Conservation (phyloP, 1,284 basidiomycete species). For the Malassezia japonica region DNA sequence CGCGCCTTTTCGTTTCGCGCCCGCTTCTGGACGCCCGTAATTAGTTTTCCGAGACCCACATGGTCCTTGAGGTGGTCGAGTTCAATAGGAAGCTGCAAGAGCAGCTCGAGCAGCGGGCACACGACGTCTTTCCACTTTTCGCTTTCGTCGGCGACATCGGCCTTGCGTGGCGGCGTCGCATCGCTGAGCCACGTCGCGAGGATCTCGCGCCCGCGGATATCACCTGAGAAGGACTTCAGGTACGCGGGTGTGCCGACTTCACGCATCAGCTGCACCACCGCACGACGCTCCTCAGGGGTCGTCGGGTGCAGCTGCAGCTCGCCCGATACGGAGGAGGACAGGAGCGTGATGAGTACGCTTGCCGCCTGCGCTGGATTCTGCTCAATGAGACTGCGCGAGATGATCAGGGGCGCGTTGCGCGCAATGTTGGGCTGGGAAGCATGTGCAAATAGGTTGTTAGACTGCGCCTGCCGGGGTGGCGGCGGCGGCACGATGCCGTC, state of each 20-base stretch:
- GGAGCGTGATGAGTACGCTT: constrained; percentile 10
- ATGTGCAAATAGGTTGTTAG: neutral
- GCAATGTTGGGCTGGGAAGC: neutral
- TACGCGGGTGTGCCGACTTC: constrained; percentile 4
- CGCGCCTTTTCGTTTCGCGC: constrained; percentile 18
- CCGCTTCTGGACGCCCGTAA: constrained; percentile 24
- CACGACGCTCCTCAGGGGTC: constrained; percentile 5
- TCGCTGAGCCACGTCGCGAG: constrained; percentile 15
- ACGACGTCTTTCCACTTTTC: constrained; percentile 23
- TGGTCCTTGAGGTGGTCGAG: constrained; percentile 29
- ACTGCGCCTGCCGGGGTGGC: neutral
- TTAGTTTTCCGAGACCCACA: constrained; percentile 25
- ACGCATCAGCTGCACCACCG: constrained; percentile 5
- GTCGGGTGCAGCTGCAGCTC: constrained; percentile 1
- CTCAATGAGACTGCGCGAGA: constrained; percentile 6
- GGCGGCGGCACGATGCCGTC: neutral
- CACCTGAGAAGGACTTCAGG: constrained; percentile 4
- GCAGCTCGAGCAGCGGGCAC: constrained; percentile 22
- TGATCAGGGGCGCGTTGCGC: neutral
- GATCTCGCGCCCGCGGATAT: constrained; percentile 13
- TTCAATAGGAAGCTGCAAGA: constrained; percentile 21
- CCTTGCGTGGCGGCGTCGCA: constrained; percentile 16
- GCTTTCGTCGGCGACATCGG: constrained; percentile 22
- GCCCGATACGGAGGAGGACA: neutral
- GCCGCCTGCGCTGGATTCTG: constrained; percentile 13